Evolutionary conservation across 306 rosid species (phyloP), one percentile per base, ranked within the genome.

Genomic region (Trifolium repens): DNA sequence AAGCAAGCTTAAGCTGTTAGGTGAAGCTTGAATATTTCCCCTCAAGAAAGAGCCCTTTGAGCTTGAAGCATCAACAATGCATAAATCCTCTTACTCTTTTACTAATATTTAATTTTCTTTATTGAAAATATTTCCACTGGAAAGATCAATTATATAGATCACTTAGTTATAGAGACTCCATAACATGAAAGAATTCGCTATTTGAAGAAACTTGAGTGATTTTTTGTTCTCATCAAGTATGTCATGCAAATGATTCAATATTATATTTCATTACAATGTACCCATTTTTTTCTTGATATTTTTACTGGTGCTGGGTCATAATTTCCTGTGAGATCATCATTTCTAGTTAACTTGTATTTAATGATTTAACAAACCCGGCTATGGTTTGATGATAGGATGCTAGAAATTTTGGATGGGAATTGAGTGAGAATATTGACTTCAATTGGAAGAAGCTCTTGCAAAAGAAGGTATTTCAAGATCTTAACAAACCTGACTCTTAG

Each of bases 361-460:
- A 32, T 42, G 72, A 43, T 53, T 74, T 53, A 67, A 58, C 65
- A n/a, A 78, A 42, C 40, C 12, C 72, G 9, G 9, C 35, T 70
- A n/a, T 46, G 74, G 42, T 81, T 22, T 83, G 74, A 61, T 78
- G 76, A 61, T 76, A 94, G 99, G 99, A 94, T 84, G 91, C 99
- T 62, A 84, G 90, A 76, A 87, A 80, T 78, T 94, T 68, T 88
- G 99, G 99, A 15, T 94, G 99, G 99, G 92, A 92, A 68, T 69
- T 94, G 88, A 89, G 67, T 77, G 96, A 92, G 82, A 92, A 86
- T 49, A 82, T 92, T 70, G 93, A 94, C 81, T 94, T 91, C 86
- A 87, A 89, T 81, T 94, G 99, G 97, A 90, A 90, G 89, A 92
- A 89, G 78, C 96, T 94, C 82, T 79, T 92, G 87, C 84, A 90